Evolutionary conservation across 2,329 filamentous ascomycete genomes (phyloP).

Genomic region (Scedosporium boydii): DNA sequence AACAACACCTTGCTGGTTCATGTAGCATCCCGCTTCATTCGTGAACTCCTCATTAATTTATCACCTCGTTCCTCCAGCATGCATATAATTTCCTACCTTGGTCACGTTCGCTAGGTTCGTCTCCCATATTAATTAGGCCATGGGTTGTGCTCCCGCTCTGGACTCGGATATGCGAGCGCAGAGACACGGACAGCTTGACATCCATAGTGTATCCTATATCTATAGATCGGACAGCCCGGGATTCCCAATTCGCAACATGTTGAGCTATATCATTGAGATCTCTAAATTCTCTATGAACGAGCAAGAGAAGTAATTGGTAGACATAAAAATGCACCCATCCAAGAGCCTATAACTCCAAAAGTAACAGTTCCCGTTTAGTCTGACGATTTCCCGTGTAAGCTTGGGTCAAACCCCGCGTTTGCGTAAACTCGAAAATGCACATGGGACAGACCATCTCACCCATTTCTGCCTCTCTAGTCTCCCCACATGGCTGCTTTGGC

Average conservation of each 20-base stretch:
- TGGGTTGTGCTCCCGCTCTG: not conserved
- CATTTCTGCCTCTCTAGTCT: conserved; percentile 31
- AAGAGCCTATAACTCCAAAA: not conserved
- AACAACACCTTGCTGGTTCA: not conserved
- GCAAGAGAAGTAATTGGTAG: not conserved
- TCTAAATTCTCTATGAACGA: not conserved
- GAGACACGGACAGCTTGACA: too few relatives aligned
- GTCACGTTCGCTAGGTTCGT: not conserved
- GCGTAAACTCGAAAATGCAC: not conserved
- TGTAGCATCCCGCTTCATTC: not conserved
- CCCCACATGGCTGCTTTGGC: conserved; percentile 87
- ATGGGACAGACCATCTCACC: not conserved
- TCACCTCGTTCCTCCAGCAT: not conserved
- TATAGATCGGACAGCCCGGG: not conserved
- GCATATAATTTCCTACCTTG: not conserved
- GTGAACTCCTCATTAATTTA: not conserved
- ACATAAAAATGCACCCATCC: not conserved
- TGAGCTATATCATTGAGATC: not conserved
- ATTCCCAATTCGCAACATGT: not conserved
- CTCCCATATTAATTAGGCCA: not conserved
- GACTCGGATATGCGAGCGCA: too few relatives aligned
- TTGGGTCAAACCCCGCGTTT: not conserved
- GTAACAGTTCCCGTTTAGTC: not conserved
- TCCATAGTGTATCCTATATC: too few relatives aligned
- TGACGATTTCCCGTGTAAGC: not conserved